Percentiles rank a stretch among this genome's conserved stretches.
Evolutionary conservation across 2,329 filamentous ascomycete genomes (phyloP).

Genomic region (Zasmidium cellare): DNA sequence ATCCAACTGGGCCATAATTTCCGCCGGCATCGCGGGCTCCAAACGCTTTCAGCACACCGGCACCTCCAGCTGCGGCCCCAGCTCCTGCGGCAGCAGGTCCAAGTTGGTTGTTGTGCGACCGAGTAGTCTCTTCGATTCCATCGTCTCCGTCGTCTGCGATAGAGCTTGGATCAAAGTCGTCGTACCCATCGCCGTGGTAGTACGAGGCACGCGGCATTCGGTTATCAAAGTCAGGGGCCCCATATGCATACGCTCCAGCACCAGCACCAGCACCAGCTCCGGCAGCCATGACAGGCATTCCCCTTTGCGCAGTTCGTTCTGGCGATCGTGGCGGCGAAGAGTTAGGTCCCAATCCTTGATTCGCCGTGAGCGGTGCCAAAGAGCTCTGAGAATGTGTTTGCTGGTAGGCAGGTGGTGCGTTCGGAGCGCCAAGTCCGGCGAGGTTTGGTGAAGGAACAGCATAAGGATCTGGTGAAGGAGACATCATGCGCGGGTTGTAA

Average conservation of each 20-base stretch:
- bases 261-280: constrained; percentile 42
- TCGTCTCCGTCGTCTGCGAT: constrained; percentile 90
- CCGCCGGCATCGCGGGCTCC: constrained; percentile 37
- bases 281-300: constrained; percentile 23
- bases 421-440: neutral
- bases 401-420: neutral
- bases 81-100: constrained; percentile 47
- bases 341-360: constrained; percentile 8
- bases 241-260: constrained; percentile 30
- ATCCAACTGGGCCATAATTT: constrained; percentile 57
- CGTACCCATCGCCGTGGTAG: constrained; percentile 30
- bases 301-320: constrained; percentile 11
- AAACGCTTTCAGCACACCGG: constrained; percentile 38
- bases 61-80: constrained; percentile 41
- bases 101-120: constrained; percentile 15
- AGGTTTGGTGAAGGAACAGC: constrained; percentile 8
- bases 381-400: constrained; percentile 28
- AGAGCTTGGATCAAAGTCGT: constrained; percentile 67
- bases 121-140: constrained; percentile 60
- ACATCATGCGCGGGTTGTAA: constrained; percentile 20
- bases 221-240: constrained; percentile 22
- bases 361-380: constrained; percentile 26
- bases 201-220: constrained; percentile 21
- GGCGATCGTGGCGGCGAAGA: constrained; percentile 19
- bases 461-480: constrained; percentile 24